phyloP scores from a whole-genome alignment of 768 basidiomycete species.

The Naematelia aurantialba region DNA sequence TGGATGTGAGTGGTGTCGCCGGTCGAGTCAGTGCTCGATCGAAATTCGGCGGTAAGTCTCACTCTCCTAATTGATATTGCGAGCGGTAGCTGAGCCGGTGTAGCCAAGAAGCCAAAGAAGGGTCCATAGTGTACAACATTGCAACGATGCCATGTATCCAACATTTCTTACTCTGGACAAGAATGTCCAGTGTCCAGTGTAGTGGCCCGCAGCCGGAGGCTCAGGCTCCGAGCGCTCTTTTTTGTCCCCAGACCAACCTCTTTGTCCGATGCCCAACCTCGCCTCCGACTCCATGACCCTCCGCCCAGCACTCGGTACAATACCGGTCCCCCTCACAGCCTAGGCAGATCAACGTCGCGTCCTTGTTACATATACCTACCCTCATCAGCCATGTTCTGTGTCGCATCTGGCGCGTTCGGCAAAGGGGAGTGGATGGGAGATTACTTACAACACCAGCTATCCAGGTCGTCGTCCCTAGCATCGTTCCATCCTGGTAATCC shows the following conservation, averaged over 20 bases:
- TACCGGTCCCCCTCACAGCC: conserved; percentile 42
- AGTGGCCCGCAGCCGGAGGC: background rate
- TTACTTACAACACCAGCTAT: conserved; percentile 44
- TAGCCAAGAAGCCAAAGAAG: conserved; percentile 80
- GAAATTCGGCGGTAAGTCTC: conserved; percentile 78
- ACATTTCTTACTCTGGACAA: background rate
- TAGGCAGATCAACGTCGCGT: conserved; percentile 32
- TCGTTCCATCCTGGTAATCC: conserved; percentile 32
- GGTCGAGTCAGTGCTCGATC: conserved; percentile 76
- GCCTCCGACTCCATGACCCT: conserved; percentile 36
- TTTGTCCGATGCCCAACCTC: conserved; percentile 30
- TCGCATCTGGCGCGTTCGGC: background rate
- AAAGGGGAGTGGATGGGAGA: background rate
- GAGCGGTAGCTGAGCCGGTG: background rate
- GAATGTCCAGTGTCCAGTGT: background rate
- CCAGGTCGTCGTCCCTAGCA: conserved; percentile 34
- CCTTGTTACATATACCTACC: conserved; percentile 40
- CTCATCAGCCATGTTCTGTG: background rate
- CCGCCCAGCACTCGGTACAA: conserved; percentile 36
- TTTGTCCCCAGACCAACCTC: conserved; percentile 21
- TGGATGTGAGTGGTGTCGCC: conserved; percentile 87
- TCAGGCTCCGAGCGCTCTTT: conserved; percentile 3
- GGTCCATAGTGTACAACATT: background rate
- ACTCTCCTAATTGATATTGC: background rate
- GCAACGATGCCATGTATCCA: background rate